phyloP scores from a whole-genome alignment of 2,329 filamentous ascomycete species.

The Alternaria sp. region DNA sequence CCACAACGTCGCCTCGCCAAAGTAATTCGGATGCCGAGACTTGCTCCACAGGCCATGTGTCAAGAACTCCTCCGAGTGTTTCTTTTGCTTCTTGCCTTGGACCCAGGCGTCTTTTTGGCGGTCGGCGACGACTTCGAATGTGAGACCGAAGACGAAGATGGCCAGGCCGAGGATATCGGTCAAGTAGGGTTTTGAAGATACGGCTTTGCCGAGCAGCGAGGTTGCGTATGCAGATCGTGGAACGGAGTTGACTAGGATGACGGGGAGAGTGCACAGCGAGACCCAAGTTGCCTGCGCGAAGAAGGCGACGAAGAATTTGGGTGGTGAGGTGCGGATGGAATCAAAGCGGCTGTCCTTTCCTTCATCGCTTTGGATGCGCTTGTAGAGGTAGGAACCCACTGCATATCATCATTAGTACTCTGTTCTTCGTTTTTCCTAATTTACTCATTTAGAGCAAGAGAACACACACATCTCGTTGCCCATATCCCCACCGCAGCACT shows the following conservation, averaged over 20 bases:
- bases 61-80: slow-evolving; percentile 73
- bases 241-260: slow-evolving; percentile 70
- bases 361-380: slow-evolving; percentile 63
- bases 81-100: slow-evolving; percentile 68
- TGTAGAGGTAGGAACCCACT: slow-evolving; percentile 73
- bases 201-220: slow-evolving; percentile 55
- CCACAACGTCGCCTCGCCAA: slow-evolving; percentile 76
- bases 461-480: slow-evolving; percentile 64
- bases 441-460: neutral
- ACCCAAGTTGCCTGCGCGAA: slow-evolving; percentile 74
- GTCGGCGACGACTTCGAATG: slow-evolving; percentile 70
- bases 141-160: slow-evolving; percentile 67
- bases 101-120: slow-evolving; percentile 71
- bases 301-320: slow-evolving; percentile 65
- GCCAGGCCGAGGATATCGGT: slow-evolving; percentile 67
- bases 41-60: slow-evolving; percentile 69
- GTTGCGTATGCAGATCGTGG: slow-evolving; percentile 61
- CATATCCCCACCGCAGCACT: slow-evolving; percentile 68
- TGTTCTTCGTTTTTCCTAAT: no score
- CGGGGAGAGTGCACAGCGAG: slow-evolving; percentile 70
- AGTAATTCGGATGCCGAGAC: slow-evolving; percentile 74
- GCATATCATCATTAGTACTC: neutral
- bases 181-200: slow-evolving; percentile 53
- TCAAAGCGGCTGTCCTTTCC: slow-evolving; percentile 70
- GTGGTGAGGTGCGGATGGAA: slow-evolving; percentile 60